Evolutionary conservation across 169 alveolate species (phyloP), one percentile per base, ranked within the genome.

Genomic region (Cryptosporidium meleagridis): DNA sequence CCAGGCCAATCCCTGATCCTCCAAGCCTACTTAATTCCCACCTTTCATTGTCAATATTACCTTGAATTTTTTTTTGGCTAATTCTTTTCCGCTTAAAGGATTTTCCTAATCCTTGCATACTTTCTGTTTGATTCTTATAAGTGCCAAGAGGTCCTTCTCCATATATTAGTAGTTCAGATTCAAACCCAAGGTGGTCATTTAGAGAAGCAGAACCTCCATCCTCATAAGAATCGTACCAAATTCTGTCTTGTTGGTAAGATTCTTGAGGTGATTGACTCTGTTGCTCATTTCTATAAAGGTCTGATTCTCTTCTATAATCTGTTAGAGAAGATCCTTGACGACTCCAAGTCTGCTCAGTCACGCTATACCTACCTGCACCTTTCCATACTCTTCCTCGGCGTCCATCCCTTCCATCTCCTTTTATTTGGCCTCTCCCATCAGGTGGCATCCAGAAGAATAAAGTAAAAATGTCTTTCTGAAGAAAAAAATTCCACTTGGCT

Each of bases 1-100:
- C 94, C 94, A 80, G 26, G 41, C 84, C 65, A 16, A 96, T 97
- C 29, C 99, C 99, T 8, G 99, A 96, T 53, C 95, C 95, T n/a
- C 96, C 93, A 95, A 98, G 95, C 71, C 99, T 86, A 85, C 96
- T 96, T 55, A 97, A 91, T 94, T 98, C 99, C 99, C 99, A 98
- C 93, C 96, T 95, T 69, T 96, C 96, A 85, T 95, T 96, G 86
- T 98, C 99, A 48, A 96, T 94, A 84, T 94, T 94, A 87, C 96
- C 97, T 86, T 97, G 97, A 37, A 94, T 92, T 85, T 92, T 92
- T 8, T 91, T 92, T 39, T 51, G 59, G 70, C 92, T 91, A 29
- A 86, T 70, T 48, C 72, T 52, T 33, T 87, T 62, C 21, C 59
- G 33, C 31, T 44, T 59, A 21, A 2, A 21, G 14, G 6, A 2